Conservation (phyloP, 2,329 filamentous ascomycete species). For the Sporothrix humicola region DNA sequence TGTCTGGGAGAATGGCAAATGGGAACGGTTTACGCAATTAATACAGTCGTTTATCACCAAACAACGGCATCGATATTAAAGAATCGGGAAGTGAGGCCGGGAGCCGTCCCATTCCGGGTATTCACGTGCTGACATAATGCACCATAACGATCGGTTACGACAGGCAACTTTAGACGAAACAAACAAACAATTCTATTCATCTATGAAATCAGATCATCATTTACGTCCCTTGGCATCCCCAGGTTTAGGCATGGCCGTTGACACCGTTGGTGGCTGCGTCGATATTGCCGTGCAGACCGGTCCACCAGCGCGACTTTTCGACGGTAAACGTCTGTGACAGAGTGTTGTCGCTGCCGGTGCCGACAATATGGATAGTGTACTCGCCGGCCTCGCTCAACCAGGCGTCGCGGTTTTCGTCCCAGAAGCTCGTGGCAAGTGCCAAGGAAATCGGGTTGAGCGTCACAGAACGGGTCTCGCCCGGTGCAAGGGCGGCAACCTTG, state of each 20-base stretch:
- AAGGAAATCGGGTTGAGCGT: slow-evolving; percentile 14
- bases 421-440: slow-evolving; percentile 34
- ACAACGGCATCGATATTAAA: slow-evolving; percentile 2
- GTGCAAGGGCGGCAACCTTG: slow-evolving; percentile 50
- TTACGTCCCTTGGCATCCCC: too few species aligned
- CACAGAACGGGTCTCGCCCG: slow-evolving; percentile 21
- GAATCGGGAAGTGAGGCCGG: not conserved
- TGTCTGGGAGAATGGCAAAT: slow-evolving; percentile 7
- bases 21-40: not conserved
- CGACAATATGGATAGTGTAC: slow-evolving; percentile 30
- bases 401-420: slow-evolving; percentile 32
- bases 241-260: slow-evolving; percentile 4
- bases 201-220: not conserved
- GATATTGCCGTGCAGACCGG: slow-evolving; percentile 25
- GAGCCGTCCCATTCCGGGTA: not conserved
- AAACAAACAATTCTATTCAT: slow-evolving; percentile 3
- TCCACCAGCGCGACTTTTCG: slow-evolving; percentile 32
- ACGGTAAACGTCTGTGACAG: slow-evolving; percentile 22
- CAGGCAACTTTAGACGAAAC: not conserved
- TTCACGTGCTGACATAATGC: not conserved
- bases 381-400: slow-evolving; percentile 35
- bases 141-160: not conserved
- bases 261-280: not conserved
- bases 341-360: slow-evolving; percentile 28
- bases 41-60: not conserved